These are phyloP conservation scores for Saccharomycopsis vini DNA, from an alignment of 805 yeast genomes.

Conservation along the genomic window DNA sequence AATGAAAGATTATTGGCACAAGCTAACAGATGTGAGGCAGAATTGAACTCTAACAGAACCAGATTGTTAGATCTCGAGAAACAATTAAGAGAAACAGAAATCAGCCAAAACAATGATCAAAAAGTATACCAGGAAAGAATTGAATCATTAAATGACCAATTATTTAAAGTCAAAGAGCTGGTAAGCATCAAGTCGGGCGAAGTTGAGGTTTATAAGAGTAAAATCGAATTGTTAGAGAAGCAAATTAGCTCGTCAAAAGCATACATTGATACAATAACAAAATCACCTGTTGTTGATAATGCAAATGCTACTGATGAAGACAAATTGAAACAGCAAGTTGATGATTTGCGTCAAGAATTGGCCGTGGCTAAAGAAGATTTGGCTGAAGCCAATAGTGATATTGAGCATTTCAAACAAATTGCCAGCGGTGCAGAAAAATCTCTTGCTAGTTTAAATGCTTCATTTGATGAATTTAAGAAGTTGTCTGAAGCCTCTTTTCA, in stretches of 20 bases:
- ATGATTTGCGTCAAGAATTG: conserved; percentile 24
- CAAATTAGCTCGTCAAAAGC: conserved; percentile 24
- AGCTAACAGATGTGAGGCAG: conserved; percentile 40
- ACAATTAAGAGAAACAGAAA: conserved; percentile 44
- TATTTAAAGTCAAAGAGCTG: conserved; percentile 33
- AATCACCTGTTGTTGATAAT: conserved; percentile 3
- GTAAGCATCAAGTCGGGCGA: conserved; percentile 33
- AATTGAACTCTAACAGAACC: conserved; percentile 35
- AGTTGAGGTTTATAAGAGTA: conserved; percentile 32
- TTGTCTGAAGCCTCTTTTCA: conserved; percentile 13
- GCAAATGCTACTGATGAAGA: conserved; percentile 9
- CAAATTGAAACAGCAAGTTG: conserved; percentile 8
- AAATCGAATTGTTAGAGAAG: conserved; percentile 28
- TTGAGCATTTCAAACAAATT: conserved; percentile 52
- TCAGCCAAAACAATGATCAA: conserved; percentile 40
- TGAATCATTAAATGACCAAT: conserved; percentile 41
- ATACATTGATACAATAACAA: conserved; percentile 20
- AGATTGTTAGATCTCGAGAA: conserved; percentile 38
- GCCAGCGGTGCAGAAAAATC: conserved; percentile 63
- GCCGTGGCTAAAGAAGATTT: conserved; percentile 43
- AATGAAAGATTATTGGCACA: conserved; percentile 41
- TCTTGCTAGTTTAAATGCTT: conserved; percentile 41
- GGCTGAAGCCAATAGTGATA: conserved; percentile 46
- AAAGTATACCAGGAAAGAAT: conserved; percentile 52
- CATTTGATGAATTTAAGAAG: conserved; percentile 41